phyloP scores from a whole-genome alignment of 73 alveolate genomes.

The Paramecium bursaria region DNA sequence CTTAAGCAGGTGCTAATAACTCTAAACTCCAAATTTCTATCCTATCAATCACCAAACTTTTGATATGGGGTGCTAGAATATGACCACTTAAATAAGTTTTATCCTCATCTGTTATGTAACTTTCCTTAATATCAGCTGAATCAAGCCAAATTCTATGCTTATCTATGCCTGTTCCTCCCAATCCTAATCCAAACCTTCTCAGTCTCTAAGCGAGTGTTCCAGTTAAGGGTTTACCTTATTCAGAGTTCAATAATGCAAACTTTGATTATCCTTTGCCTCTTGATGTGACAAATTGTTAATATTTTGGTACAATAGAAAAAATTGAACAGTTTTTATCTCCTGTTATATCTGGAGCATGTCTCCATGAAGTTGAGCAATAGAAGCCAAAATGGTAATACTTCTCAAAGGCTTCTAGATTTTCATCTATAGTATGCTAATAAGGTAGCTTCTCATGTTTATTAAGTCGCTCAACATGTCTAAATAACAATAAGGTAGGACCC shows the following conservation, averaged over 20 bases:
- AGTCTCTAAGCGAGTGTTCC: not conserved
- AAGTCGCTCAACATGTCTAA: conserved; percentile 30
- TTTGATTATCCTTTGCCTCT: conserved; percentile 42
- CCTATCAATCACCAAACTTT: conserved; percentile 31
- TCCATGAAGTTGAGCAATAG: conserved; percentile 19
- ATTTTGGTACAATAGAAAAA: conserved; percentile 48
- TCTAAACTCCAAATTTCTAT: conserved; percentile 44
- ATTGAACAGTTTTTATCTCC: conserved; percentile 39
- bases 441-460: conserved; percentile 48
- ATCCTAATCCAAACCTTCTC: conserved; percentile 17
- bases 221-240: conserved; percentile 24
- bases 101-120: conserved; percentile 35
- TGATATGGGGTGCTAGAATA: conserved; percentile 20
- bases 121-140: conserved; percentile 15
- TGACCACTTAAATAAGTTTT: conserved; percentile 24
- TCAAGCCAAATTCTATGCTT: conserved; percentile 45
- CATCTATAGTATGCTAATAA: conserved; percentile 25
- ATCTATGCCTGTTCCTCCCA: conserved; percentile 46
- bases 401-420: conserved; percentile 45
- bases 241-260: conserved; percentile 25
- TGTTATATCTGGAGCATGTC: conserved; percentile 43
- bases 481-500: conserved; percentile 16
- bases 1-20: not conserved
- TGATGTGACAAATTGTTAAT: conserved; percentile 7
- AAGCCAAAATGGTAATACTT: conserved; percentile 18